Conservation (phyloP, 192 early-diverging fungal species). For the Rhizophagus sp. region DNA sequence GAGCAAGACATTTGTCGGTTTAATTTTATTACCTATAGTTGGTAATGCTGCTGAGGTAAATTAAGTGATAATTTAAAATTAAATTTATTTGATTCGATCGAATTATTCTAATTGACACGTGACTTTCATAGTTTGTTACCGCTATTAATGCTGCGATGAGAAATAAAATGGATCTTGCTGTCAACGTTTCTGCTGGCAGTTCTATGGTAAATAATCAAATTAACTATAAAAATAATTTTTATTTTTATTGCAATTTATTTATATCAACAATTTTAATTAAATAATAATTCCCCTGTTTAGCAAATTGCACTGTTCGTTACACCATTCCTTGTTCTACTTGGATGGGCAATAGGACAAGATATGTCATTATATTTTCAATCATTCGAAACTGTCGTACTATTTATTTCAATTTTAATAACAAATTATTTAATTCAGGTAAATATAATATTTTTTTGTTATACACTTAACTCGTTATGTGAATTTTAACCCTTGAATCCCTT, state of each 20-base stretch:
- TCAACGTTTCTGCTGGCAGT: constrained; percentile 86
- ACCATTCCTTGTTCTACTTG: constrained; percentile 69
- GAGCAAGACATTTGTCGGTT: constrained; percentile 81
- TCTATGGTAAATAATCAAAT: constrained; percentile 52
- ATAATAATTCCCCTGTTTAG: background rate
- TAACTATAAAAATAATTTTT: background rate
- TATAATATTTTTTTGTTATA: background rate
- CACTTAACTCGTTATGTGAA: no score
- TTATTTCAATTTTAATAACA: constrained; percentile 76
- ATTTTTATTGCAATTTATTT: no score
- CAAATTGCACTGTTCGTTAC: constrained; percentile 86
- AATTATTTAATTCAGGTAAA: constrained; percentile 68
- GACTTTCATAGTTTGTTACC: constrained; percentile 60
- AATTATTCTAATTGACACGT: background rate
- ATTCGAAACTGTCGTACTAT: constrained; percentile 81
- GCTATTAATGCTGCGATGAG: constrained; percentile 76
- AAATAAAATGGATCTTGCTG: constrained; percentile 89
- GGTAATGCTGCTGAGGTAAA: constrained; percentile 80
- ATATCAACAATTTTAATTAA: background rate
- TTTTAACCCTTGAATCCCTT: no score
- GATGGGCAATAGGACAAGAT: constrained; percentile 79
- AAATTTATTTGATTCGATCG: no score
- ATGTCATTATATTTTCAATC: constrained; percentile 85
- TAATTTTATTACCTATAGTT: constrained; percentile 89
- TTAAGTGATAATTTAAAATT: background rate